phyloP scores from a whole-genome alignment of 73 alveolate genomes.

The Paramecium tetraurelia region DNA sequence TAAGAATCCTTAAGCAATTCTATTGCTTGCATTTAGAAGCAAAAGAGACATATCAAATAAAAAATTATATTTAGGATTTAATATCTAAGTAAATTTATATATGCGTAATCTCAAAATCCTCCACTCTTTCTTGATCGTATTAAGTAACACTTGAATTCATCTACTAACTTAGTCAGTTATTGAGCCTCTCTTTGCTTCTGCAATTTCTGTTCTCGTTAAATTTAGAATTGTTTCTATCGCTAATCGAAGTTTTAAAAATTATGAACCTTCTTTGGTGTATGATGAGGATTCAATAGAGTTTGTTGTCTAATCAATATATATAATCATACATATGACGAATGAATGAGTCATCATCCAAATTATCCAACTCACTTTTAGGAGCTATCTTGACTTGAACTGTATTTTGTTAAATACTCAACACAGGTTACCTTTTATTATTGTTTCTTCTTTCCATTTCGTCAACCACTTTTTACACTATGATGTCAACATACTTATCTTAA shows the following conservation, averaged over 20 bases:
- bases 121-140: not conserved
- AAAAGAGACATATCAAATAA: constrained; percentile 11
- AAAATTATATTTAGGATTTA: not conserved
- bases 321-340: not conserved
- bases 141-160: not conserved
- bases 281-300: not conserved
- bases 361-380: not conserved
- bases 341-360: not conserved
- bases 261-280: not conserved
- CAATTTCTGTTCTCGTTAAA: not conserved
- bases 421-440: not conserved
- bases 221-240: not conserved
- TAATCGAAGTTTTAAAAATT: not conserved
- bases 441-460: not conserved
- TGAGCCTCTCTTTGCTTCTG: not conserved
- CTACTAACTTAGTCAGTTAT: not conserved
- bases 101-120: not conserved
- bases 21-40: constrained; percentile 35
- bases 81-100: not conserved
- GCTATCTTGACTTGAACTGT: not conserved
- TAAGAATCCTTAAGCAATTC: constrained; percentile 35
- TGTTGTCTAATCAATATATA: not conserved
- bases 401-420: not conserved
- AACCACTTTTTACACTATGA: not conserved
- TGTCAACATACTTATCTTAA: not conserved